Evolutionary conservation across 441 rosid genomes (phyloP).

Genomic region (Bocquillonia castaneifolia): DNA sequence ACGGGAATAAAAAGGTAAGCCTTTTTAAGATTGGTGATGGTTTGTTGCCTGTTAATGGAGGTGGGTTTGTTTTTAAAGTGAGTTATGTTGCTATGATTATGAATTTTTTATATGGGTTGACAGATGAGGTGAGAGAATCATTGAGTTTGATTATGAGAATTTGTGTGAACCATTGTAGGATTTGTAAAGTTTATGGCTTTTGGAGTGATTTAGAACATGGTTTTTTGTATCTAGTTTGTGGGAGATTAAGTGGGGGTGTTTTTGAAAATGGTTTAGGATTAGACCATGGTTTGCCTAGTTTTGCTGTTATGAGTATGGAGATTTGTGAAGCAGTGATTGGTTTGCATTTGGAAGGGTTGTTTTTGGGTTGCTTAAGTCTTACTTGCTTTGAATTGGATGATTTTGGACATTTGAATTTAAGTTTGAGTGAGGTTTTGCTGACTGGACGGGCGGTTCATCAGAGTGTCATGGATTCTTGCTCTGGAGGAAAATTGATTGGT

Average conservation of each 20-base stretch:
- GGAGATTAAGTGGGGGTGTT: constrained; percentile 31
- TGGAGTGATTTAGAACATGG: constrained; percentile 65
- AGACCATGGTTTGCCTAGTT: constrained; percentile 41
- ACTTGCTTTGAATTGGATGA: constrained; percentile 55
- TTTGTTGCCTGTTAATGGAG: constrained; percentile 25
- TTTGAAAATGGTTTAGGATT: constrained; percentile 29
- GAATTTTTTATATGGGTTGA: constrained; percentile 50
- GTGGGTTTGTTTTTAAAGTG: constrained; percentile 39
- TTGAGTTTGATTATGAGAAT: constrained; percentile 37
- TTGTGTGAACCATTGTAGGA: constrained; percentile 28
- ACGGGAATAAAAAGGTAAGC: constrained; percentile 32
- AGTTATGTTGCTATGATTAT: constrained; percentile 48
- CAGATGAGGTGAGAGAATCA: constrained; percentile 41
- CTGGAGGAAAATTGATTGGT: constrained; percentile 29
- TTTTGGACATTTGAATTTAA: constrained; percentile 54
- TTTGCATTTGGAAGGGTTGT: constrained; percentile 53
- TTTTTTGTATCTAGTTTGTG: constrained; percentile 55
- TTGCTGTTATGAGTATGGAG: constrained; percentile 57
- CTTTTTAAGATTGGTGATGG: constrained; percentile 42
- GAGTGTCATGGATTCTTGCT: constrained; percentile 25
- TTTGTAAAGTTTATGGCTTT: constrained; percentile 55
- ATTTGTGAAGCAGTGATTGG: constrained; percentile 60
- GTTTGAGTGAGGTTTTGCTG: constrained; percentile 45
- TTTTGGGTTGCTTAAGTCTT: constrained; percentile 51
- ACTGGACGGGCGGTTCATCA: constrained; percentile 37